These are phyloP conservation scores for Mycocalia duriaeana DNA, from an alignment of 1,284 basidiomycete genomes.

Conservation along the genomic window DNA sequence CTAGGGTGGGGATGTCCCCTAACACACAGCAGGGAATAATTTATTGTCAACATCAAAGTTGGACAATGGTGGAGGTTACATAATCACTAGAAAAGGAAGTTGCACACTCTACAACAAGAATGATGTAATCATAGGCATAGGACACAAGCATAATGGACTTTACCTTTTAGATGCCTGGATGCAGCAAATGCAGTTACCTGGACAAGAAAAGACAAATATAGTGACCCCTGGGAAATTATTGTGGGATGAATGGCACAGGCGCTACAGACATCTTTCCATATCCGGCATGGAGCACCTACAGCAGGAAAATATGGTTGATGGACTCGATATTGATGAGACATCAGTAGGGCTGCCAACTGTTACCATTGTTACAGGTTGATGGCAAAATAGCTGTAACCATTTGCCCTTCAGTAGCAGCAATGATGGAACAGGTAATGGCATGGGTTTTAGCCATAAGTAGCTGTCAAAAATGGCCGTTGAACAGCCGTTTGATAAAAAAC, in stretches of 20 bases:
- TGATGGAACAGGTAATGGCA: background rate
- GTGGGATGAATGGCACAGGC: conserved; percentile 30
- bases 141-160: no score
- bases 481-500: no score
- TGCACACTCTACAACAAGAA: no score
- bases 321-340: conserved; percentile 21
- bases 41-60: no score
- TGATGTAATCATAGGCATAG: no score
- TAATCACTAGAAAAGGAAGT: no score
- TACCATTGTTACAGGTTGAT: background rate
- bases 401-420: background rate
- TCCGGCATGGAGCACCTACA: conserved; percentile 16
- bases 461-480: no score
- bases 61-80: no score
- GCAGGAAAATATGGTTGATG: conserved; percentile 18
- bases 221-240: conserved; percentile 6
- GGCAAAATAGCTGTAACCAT: background rate
- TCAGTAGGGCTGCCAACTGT: background rate
- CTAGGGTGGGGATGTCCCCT: no score
- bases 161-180: no score
- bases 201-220: conserved; percentile 9
- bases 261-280: conserved; percentile 27
- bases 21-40: no score
- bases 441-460: no score
- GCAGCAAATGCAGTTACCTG: conserved; percentile 1